phyloP scores from a whole-genome alignment of 208 protist genomes.

The Trypanosoma conorhini region DNA sequence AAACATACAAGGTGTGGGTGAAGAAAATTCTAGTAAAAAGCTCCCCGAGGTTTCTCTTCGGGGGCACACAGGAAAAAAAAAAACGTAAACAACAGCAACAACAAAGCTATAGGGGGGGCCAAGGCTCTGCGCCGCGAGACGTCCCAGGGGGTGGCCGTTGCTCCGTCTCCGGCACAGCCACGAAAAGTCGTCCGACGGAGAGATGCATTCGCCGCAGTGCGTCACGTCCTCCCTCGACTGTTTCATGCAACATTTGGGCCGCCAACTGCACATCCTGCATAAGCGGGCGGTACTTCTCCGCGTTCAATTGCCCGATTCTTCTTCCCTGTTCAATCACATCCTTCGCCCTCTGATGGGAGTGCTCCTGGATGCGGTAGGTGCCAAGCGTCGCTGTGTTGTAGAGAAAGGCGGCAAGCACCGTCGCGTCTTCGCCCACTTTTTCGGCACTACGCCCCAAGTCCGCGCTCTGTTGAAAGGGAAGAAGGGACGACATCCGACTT shows the following conservation, averaged over 20 bases:
- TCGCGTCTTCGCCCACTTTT: constrained; percentile 4
- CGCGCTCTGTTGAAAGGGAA: background rate
- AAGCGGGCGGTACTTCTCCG: constrained; percentile 16
- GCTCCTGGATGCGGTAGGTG: constrained; percentile 19
- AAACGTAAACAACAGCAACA: background rate
- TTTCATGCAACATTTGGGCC: constrained; percentile 1
- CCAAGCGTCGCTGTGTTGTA: constrained; percentile 20
- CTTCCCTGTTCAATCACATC: constrained; percentile 14
- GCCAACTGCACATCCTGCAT: constrained; percentile 9
- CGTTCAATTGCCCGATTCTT: background rate
- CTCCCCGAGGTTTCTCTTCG: too few relatives aligned
- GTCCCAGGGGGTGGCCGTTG: background rate
- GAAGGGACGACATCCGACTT: background rate
- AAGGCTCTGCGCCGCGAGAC: background rate
- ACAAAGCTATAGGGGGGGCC: background rate
- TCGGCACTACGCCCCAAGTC: background rate
- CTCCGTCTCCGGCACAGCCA: background rate
- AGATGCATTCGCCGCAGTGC: constrained; percentile 18
- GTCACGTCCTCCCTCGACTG: constrained; percentile 11
- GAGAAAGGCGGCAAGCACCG: constrained; percentile 17
- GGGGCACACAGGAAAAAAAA: background rate
- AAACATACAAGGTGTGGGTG: constrained; percentile 4
- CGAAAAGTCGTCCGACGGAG: constrained; percentile 8
- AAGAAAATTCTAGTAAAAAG: too few relatives aligned
- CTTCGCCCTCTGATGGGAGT: constrained; percentile 3